A percentile compares a stretch with the other conserved stretches of the same genome.
phyloP scores from a whole-genome alignment of 768 basidiomycete genomes.

The Ramaria rubella region DNA sequence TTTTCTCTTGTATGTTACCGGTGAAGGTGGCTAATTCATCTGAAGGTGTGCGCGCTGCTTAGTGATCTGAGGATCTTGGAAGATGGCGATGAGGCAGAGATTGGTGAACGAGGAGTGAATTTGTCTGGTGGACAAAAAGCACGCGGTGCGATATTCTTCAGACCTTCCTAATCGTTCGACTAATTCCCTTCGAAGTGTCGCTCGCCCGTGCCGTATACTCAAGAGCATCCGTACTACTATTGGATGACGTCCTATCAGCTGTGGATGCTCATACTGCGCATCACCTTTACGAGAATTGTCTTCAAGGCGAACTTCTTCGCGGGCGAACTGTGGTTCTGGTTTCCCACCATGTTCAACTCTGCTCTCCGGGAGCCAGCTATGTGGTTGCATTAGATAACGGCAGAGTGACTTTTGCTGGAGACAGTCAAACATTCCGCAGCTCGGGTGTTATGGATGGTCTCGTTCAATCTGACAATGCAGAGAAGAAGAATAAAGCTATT shows the following conservation, averaged over 20 bases:
- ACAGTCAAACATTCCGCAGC: constrained; percentile 52
- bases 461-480: constrained; percentile 47
- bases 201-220: constrained; percentile 44
- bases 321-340: constrained; percentile 83
- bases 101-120: constrained; percentile 77
- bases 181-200: constrained; percentile 14
- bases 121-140: constrained; percentile 51
- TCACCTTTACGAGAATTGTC: constrained; percentile 72
- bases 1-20: constrained; percentile 20
- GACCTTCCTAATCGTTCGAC: not conserved
- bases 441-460: constrained; percentile 63
- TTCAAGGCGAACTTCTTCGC: constrained; percentile 71
- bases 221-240: constrained; percentile 68
- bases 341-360: constrained; percentile 91
- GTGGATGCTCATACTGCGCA: constrained; percentile 86
- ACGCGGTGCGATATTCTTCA: constrained; percentile 22
- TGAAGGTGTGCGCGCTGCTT: constrained; percentile 49
- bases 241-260: constrained; percentile 73
- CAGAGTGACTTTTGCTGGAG: constrained; percentile 68
- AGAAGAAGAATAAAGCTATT: constrained; percentile 11
- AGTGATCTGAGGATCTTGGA: constrained; percentile 77
- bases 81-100: constrained; percentile 83
- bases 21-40: constrained; percentile 25
- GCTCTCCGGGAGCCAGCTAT: constrained; percentile 70
- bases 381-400: constrained; percentile 82